Conservation (phyloP, 1,139 yeast species). For the Lodderomyces elongisporus region DNA sequence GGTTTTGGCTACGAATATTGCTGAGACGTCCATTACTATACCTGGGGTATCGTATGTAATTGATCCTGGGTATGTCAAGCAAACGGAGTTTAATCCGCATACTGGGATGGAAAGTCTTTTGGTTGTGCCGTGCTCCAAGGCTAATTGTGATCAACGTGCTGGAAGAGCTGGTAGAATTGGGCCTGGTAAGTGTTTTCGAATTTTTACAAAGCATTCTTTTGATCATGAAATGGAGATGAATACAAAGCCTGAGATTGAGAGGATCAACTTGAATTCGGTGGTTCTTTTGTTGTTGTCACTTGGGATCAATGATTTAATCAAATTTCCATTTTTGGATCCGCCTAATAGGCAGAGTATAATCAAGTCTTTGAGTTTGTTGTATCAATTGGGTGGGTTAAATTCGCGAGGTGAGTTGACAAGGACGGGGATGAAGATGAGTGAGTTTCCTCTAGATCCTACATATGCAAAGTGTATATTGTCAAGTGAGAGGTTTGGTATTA, state of each 20-base stretch:
- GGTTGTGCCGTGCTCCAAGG: conserved; percentile 83
- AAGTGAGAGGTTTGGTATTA: conserved; percentile 55
- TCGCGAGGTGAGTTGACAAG: conserved; percentile 75
- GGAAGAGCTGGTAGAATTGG: conserved; percentile 98
- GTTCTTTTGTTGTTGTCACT: conserved; percentile 69
- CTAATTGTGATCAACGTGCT: conserved; percentile 93
- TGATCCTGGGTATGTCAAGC: conserved; percentile 91
- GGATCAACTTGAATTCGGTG: conserved; percentile 76
- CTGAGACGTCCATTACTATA: conserved; percentile 94
- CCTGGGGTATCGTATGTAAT: conserved; percentile 87
- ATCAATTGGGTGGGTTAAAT: conserved; percentile 83
- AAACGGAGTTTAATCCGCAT: conserved; percentile 72
- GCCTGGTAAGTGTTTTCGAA: conserved; percentile 89
- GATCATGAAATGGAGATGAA: conserved; percentile 69
- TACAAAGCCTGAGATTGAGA: conserved; percentile 83
- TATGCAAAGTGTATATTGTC: conserved; percentile 69
- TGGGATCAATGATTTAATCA: conserved; percentile 77
- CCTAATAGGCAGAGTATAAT: conserved; percentile 72
- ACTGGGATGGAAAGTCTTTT: conserved; percentile 89
- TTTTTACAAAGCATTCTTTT: conserved; percentile 85
- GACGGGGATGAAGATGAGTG: conserved; percentile 82
- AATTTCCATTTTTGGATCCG: conserved; percentile 83
- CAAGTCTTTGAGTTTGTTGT: conserved; percentile 71
- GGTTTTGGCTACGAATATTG: conserved; percentile 91
- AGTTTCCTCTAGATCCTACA: conserved; percentile 90